A percentile compares a stretch with the other conserved stretches of the same genome.
phyloP scores from a whole-genome alignment of 208 protist genomes.

The Trypanosoma congolense region DNA sequence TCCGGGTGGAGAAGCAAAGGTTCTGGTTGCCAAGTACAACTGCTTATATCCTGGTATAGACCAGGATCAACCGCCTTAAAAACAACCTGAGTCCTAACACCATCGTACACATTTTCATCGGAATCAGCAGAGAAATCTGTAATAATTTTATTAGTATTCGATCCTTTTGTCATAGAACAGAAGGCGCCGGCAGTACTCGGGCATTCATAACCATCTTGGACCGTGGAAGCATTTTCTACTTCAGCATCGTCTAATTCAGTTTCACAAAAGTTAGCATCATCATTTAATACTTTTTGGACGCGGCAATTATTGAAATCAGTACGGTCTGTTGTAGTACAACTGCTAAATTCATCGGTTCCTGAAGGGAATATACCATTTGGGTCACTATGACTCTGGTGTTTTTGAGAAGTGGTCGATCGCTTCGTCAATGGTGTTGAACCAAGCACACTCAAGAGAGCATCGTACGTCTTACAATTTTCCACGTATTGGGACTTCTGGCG shows the following conservation, averaged over 20 bases:
- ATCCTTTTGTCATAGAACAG: background rate
- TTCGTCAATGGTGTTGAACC: slow-evolving; percentile 15
- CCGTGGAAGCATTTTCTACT: background rate
- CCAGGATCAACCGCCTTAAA: slow-evolving; percentile 67
- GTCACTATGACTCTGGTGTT: background rate
- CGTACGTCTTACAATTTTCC: slow-evolving; percentile 57
- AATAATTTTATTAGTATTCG: background rate
- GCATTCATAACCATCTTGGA: slow-evolving; percentile 1
- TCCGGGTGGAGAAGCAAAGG: slow-evolving; percentile 38
- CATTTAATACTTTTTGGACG: background rate
- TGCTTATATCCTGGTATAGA: slow-evolving; percentile 52
- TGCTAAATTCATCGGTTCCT: background rate
- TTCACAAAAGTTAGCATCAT: background rate
- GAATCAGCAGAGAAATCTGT: slow-evolving; percentile 26
- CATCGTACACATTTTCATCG: slow-evolving; percentile 63
- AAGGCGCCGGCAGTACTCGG: background rate
- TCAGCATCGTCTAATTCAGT: slow-evolving; percentile 10
- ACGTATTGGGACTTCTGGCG: slow-evolving; percentile 41
- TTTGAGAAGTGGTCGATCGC: background rate
- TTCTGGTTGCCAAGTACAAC: slow-evolving; percentile 77
- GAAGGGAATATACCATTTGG: slow-evolving; percentile 3
- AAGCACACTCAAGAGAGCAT: slow-evolving; percentile 62
- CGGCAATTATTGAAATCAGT: background rate
- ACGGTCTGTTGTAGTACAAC: background rate
- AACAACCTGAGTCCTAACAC: slow-evolving; percentile 67